A percentile compares a stretch with the other conserved stretches of the same genome.
These are phyloP conservation scores for Cairneyella variabilis DNA, from an alignment of 495 filamentous ascomycete genomes.

Conservation along the genomic window DNA sequence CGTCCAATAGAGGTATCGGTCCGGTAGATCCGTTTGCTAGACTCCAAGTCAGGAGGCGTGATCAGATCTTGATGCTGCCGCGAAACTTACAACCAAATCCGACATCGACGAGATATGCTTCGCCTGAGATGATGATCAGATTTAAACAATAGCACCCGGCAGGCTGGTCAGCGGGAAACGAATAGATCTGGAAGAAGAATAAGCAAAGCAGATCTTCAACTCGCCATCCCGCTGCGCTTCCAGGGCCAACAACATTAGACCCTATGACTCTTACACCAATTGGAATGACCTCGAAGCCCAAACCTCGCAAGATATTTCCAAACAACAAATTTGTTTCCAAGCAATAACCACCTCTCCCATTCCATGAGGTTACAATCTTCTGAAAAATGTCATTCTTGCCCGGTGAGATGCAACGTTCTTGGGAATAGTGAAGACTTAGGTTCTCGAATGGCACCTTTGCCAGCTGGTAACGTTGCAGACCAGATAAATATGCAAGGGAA, in stretches of 20 bases:
- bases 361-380: slow-evolving; percentile 53
- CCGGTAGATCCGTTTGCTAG: slow-evolving; percentile 12
- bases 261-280: slow-evolving; percentile 35
- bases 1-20: slow-evolving; percentile 23
- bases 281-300: slow-evolving; percentile 55
- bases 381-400: slow-evolving; percentile 51
- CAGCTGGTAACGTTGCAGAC: slow-evolving; percentile 46
- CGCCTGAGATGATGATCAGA: slow-evolving; percentile 51
- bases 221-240: no score
- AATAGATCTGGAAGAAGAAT: no score
- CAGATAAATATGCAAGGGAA: slow-evolving; percentile 29
- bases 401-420: slow-evolving; percentile 46
- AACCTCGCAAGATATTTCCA: slow-evolving; percentile 51
- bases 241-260: neutral
- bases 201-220: no score
- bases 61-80: neutral
- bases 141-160: slow-evolving; percentile 63
- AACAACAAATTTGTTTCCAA: slow-evolving; percentile 72
- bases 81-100: slow-evolving; percentile 50
- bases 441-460: slow-evolving; percentile 69
- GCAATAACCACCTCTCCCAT: slow-evolving; percentile 66
- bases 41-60: neutral
- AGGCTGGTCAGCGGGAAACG: neutral
- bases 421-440: slow-evolving; percentile 45
- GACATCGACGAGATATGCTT: slow-evolving; percentile 61